Conservation (phyloP, 371 early-diverging fungal genomes). For the Syncephalastrum racemosum region DNA sequence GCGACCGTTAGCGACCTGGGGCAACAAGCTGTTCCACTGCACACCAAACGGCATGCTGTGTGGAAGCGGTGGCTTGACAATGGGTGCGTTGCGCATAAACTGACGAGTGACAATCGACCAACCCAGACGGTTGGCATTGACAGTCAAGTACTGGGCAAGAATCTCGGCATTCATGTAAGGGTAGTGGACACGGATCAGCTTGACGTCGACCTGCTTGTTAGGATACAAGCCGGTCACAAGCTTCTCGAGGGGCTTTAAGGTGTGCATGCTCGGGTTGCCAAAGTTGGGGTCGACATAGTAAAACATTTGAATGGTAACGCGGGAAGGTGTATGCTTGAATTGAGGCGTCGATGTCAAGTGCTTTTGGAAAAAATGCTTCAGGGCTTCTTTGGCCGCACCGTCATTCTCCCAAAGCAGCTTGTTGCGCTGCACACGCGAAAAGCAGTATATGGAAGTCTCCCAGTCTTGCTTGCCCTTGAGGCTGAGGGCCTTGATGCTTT, state of each 20-base stretch:
- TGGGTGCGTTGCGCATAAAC: constrained; percentile 44
- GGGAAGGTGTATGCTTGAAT: constrained; percentile 47
- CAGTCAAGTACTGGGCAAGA: constrained; percentile 49
- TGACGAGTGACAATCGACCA: constrained; percentile 46
- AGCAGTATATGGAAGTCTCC: constrained; percentile 49
- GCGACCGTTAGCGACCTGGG: constrained; percentile 42
- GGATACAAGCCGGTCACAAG: constrained; percentile 42
- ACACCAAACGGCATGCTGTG: constrained; percentile 48
- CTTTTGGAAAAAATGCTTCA: constrained; percentile 49
- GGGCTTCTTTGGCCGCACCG: constrained; percentile 38
- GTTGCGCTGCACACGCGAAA: constrained; percentile 47
- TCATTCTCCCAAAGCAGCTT: constrained; percentile 53
- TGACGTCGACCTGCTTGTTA: constrained; percentile 46
- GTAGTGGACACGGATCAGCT: constrained; percentile 42
- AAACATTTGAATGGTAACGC: constrained; percentile 49
- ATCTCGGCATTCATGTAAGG: constrained; percentile 58
- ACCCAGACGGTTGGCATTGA: constrained; percentile 35
- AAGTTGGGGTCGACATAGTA: constrained; percentile 48
- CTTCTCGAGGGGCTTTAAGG: constrained; percentile 45
- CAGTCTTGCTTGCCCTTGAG: constrained; percentile 53
- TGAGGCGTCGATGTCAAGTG: constrained; percentile 52
- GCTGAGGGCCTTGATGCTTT: constrained; percentile 52
- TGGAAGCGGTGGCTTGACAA: constrained; percentile 52
- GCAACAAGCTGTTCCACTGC: constrained; percentile 49
- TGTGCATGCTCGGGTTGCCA: constrained; percentile 29